Conservation (phyloP, 495 filamentous ascomycete species). For the Chaetomium fimeti region DNA sequence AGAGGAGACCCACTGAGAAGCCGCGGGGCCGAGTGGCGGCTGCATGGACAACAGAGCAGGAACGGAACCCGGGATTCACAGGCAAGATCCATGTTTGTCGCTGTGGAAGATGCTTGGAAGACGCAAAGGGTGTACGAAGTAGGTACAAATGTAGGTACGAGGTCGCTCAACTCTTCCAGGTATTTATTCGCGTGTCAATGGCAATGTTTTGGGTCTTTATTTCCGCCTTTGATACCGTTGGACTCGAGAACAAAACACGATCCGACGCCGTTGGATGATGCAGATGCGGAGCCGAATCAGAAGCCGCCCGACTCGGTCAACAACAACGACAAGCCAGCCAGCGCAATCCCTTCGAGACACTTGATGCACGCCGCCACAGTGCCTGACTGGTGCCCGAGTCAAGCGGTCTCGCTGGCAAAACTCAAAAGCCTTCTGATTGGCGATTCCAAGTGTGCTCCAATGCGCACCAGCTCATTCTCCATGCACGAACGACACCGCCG, state of each 20-base stretch:
- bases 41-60: constrained; percentile 15
- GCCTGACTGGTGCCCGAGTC: constrained; percentile 14
- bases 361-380: not conserved
- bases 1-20: not conserved
- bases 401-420: not conserved
- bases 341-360: not conserved
- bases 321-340: constrained; percentile 2
- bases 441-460: not conserved
- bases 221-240: not conserved
- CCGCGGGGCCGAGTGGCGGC: constrained; percentile 8
- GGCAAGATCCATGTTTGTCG: constrained; percentile 5
- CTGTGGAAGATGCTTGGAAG: not conserved
- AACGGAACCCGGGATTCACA: not conserved
- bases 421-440: not conserved
- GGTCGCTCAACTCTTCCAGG: not conserved
- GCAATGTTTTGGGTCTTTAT: not conserved
- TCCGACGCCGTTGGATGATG: not conserved
- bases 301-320: not conserved
- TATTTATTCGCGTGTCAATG: no score
- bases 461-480: not conserved
- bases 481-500: not conserved
- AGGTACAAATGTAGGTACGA: no score
- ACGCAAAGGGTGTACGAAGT: no score
- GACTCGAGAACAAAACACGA: not conserved
- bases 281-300: not conserved